Evolutionary conservation across 2,329 filamentous ascomycete species (phyloP), one percentile per base, ranked within the genome.

Genomic region (Penicillium crustosum): DNA sequence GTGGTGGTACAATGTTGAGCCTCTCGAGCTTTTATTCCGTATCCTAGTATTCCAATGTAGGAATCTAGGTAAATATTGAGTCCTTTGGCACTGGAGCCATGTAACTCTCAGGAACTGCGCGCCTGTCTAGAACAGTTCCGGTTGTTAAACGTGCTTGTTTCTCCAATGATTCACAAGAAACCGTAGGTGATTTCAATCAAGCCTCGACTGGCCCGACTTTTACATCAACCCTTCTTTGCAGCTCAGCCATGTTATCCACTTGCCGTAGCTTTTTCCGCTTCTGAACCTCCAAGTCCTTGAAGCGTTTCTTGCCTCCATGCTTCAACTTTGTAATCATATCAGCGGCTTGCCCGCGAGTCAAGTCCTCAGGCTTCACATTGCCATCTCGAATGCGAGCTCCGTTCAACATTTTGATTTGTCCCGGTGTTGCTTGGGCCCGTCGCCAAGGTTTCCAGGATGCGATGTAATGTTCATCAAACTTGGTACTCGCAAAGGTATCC

Each of bases 261-360:
- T 60, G 57, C 25, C 56, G 58, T 29, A 62, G 31, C 31, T 51
- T 47, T 29, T 62, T 63, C 17, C 60, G 58, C 50, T 57, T 61
- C 27, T 59, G 53, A 76, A 78, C 67, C 82, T 80, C 57, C 84
- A 75, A 35, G 68, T 79, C 27, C 80, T 78, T 70, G 83, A 91
- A 77, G 77, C 85, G 61, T 76, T 89, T 73, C 79, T 84, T 80
- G 1, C 90, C 91, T 0, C 93, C 93, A 70, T 94, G 89, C 73
- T 89, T 93, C 60, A 96, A 71, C 74, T 96, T 95, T 8, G 91
- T 95, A 63, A 97, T 96, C 89, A 96, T 93, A 71, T 97, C 93
- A 5, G 83, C 83, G 5, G 92, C 93, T 70, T 86, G 86, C 8
- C 93, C 93, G 69, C 93, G 94, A 15, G 84, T 92, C 57, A 96